Conservation (phyloP, 805 yeast species). For the Candida maris region DNA sequence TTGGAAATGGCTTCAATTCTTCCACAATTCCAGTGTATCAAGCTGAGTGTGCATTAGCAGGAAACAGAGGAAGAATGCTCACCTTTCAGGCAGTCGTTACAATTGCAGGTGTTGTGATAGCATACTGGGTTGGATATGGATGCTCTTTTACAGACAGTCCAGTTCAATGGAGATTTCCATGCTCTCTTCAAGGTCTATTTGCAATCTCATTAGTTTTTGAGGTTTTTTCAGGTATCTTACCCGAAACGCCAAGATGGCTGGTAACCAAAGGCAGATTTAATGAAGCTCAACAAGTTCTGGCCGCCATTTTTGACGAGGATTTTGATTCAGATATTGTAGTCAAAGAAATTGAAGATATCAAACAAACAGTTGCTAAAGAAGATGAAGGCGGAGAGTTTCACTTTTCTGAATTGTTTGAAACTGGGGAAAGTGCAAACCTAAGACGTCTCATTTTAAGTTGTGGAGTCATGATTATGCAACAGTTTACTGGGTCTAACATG, state of each 20-base stretch:
- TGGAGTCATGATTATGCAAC: slow-evolving; percentile 44
- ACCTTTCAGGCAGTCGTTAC: slow-evolving; percentile 36
- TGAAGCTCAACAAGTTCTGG: slow-evolving; percentile 37
- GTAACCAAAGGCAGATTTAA: slow-evolving; percentile 39
- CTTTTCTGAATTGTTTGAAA: slow-evolving; percentile 31
- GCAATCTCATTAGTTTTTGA: slow-evolving; percentile 34
- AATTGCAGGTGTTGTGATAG: slow-evolving; percentile 40
- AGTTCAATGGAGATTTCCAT: slow-evolving; percentile 44
- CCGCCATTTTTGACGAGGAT: slow-evolving; percentile 32
- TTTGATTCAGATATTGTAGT: slow-evolving; percentile 6
- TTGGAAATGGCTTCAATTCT: slow-evolving; percentile 44
- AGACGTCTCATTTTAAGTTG: slow-evolving; percentile 42
- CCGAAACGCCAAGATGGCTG: slow-evolving; percentile 59
- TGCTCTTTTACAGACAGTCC: slow-evolving; percentile 34
- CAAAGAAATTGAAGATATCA: slow-evolving; percentile 15
- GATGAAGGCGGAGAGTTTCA: slow-evolving; percentile 23
- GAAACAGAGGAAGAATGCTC: slow-evolving; percentile 36
- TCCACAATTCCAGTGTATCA: slow-evolving; percentile 46
- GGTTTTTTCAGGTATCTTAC: slow-evolving; percentile 20
- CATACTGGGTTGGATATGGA: slow-evolving; percentile 44
- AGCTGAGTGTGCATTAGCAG: slow-evolving; percentile 40
- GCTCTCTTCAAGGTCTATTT: slow-evolving; percentile 41
- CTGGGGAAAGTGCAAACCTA: slow-evolving; percentile 41
- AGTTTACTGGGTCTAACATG: slow-evolving; percentile 52
- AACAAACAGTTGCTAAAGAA: slow-evolving; percentile 34